These are phyloP conservation scores for Aspergillus clavatus DNA, from an alignment of 2,329 filamentous ascomycete species.

Conservation along the genomic window DNA sequence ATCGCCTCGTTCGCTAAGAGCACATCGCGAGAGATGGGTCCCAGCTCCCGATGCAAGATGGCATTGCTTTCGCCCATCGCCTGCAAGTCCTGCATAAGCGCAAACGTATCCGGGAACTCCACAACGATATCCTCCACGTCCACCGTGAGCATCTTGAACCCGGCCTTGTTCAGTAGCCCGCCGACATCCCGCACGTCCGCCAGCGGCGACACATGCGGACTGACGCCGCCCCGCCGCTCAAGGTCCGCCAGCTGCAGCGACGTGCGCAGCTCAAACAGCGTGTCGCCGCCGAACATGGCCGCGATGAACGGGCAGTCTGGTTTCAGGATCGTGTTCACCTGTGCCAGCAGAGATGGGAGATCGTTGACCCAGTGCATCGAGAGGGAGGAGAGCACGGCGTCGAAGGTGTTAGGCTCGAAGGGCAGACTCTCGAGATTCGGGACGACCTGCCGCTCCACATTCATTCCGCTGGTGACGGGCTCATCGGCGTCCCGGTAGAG, in stretches of 20 bases:
- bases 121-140: conserved; percentile 97
- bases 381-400: conserved; percentile 82
- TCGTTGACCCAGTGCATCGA: conserved; percentile 98
- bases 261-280: conserved; percentile 86
- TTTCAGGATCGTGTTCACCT: conserved; percentile 82
- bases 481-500: conserved; percentile 69
- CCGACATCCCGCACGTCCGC: conserved; percentile 91
- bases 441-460: conserved; percentile 71
- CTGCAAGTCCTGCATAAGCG: conserved; percentile 89
- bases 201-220: conserved; percentile 82
- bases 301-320: conserved; percentile 89
- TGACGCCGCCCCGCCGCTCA: conserved; percentile 85
- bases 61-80: conserved; percentile 96
- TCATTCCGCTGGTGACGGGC: conserved; percentile 66
- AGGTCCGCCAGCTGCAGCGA: conserved; percentile 88
- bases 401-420: conserved; percentile 71
- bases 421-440: conserved; percentile 63
- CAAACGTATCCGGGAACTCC: conserved; percentile 84
- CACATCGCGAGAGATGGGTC: conserved; percentile 72
- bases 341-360: conserved; percentile 74
- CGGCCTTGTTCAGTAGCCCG: conserved; percentile 75
- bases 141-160: conserved; percentile 93
- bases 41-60: conserved; percentile 76
- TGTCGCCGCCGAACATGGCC: conserved; percentile 95
- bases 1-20: conserved; percentile 83